These are phyloP conservation scores for Exobasidium rhododendri DNA, from an alignment of 1,284 basidiomycete genomes.

Conservation along the genomic window DNA sequence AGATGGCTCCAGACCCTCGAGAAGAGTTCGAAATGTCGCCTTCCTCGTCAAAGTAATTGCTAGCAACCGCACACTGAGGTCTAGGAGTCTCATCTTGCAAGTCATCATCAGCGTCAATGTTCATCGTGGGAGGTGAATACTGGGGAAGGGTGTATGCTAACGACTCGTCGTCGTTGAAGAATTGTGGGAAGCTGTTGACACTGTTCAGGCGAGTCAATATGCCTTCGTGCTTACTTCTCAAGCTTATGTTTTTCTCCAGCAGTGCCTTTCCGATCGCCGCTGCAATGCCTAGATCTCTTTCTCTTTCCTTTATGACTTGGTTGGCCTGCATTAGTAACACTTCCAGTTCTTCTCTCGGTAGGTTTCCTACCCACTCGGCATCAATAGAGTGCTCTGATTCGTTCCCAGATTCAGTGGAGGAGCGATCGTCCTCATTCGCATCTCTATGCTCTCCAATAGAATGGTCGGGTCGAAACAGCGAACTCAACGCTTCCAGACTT, in stretches of 20 bases:
- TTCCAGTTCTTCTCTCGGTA: conserved; percentile 42
- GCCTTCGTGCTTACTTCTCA: conserved; percentile 27
- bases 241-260: conserved; percentile 43
- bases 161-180: not conserved
- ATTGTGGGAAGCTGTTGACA: not conserved
- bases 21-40: conserved; percentile 1
- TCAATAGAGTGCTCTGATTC: conserved; percentile 20
- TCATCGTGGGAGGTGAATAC: conserved; percentile 38
- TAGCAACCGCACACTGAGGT: not conserved
- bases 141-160: conserved; percentile 3
- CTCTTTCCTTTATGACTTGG: conserved; percentile 41
- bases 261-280: conserved; percentile 46
- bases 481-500: no score
- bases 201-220: conserved; percentile 11
- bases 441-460: not conserved
- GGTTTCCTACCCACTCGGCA: conserved; percentile 26
- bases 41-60: conserved; percentile 2
- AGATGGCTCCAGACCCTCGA: not conserved
- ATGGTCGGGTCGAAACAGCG: not conserved
- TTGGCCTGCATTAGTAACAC: conserved; percentile 35
- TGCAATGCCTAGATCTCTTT: conserved; percentile 41
- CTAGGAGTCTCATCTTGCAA: conserved; percentile 11
- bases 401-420: not conserved
- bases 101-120: conserved; percentile 18
- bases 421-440: not conserved